phyloP scores from a whole-genome alignment of 345 rosid species.

The Rubroshorea leprosula region DNA sequence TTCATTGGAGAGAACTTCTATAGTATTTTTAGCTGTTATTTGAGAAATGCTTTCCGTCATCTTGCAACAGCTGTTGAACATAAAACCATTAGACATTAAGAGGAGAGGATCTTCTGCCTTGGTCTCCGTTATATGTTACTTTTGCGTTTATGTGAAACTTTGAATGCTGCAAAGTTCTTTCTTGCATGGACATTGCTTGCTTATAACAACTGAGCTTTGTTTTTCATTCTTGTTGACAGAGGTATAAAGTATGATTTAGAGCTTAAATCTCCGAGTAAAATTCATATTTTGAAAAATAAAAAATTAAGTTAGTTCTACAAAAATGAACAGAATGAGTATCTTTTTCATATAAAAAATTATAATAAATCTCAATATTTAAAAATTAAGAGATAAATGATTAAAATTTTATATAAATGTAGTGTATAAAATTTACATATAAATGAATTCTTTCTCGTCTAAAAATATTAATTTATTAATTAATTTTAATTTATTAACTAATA shows the following conservation, averaged over 20 bases:
- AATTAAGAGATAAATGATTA: too few species aligned
- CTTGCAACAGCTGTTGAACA: background rate
- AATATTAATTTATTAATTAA: too few species aligned
- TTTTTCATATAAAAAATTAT: too few species aligned
- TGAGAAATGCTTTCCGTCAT: background rate
- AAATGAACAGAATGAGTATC: too few species aligned
- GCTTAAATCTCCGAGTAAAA: conserved; percentile 54
- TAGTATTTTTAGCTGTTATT: background rate
- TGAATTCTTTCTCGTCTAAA: too few species aligned
- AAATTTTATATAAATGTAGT: too few species aligned
- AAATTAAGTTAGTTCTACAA: too few species aligned
- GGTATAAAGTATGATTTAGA: conserved; percentile 96
- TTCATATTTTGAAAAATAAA: conserved; percentile 10
- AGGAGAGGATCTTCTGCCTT: background rate
- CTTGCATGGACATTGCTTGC: conserved; percentile 6
- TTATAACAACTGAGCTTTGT: conserved; percentile 1
- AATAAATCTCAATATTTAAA: too few species aligned
- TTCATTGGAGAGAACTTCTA: background rate
- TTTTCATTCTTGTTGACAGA: conserved; percentile 19
- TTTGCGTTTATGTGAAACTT: background rate
- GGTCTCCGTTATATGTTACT: conserved; percentile 1
- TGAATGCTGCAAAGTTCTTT: too few species aligned
- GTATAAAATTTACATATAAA: too few species aligned
- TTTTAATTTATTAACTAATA: too few species aligned
- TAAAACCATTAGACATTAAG: background rate